Evolutionary conservation across 2,329 filamentous ascomycete genomes (phyloP), one percentile per base, ranked within the genome.

Genomic region (Alternaria sp.): DNA sequence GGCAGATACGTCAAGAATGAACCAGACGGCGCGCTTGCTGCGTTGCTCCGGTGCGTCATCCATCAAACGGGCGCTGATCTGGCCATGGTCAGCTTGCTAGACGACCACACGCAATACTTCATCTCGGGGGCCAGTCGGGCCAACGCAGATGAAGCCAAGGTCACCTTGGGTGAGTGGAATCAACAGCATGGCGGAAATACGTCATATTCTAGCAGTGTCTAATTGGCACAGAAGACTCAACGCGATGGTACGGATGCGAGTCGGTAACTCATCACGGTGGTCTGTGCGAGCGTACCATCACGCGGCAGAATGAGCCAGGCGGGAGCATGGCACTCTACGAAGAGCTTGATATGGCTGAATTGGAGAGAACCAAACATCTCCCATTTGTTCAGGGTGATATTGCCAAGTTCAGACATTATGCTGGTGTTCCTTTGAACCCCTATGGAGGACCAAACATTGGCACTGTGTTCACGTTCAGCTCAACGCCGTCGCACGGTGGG

Each of bases 51-150:
- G 43, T 62, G 59, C 45, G 19, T 62, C n/a, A 32, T 62, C 13
- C 55, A 62, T 30, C 59, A 51, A 25, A 59, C 55, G 30, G 55
- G 49, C 23, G 55, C 55, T 6, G 59, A 62, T 45, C 21, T 62
- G 15, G 59, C 59, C 11, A 62, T 62, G 59, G 25, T 62, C 46
- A 62, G 59, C 30, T 47, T 62, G 30, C 30, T 62, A 36, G 59
- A 62, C 23, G 59, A 62, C 30, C 47, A 62, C 44, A 62, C 59
- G 4, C 59, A 62, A 50, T 62, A 62, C 32, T 62, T 62, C 28
- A 32, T 62, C 23, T 62, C 59, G 32, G 59, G 59, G 23, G 59
- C 59, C 30, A 62, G 59, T 17, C 59, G 49, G 23, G 43, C 47
- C 15, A 59, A 59, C 17, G 26, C 52, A 30, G 36, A 59, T 21